These are phyloP conservation scores for Pachysandra terminalis DNA, from an alignment of 164 flowering plant species.

Conservation along the genomic window DNA sequence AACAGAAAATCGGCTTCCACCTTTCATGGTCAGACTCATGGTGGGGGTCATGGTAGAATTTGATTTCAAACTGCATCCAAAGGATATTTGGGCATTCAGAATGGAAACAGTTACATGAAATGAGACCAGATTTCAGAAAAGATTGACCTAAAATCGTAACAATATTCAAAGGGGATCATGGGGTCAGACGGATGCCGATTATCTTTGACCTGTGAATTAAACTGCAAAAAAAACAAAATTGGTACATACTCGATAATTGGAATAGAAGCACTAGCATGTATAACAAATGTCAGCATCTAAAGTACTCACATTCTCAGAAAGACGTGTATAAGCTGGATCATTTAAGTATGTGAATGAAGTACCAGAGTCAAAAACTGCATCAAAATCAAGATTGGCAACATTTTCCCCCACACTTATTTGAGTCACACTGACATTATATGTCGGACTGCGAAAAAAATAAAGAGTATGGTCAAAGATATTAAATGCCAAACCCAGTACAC, in stretches of 20 bases:
- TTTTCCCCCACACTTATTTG: conserved; percentile 46
- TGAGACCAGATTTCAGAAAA: neutral
- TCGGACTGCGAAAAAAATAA: conserved; percentile 43
- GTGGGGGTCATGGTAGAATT: conserved; percentile 13
- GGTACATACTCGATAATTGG: neutral
- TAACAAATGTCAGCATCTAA: neutral
- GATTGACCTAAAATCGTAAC: conserved; percentile 58
- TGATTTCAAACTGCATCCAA: conserved; percentile 34
- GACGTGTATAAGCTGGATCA: conserved; percentile 69
- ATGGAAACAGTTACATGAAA: neutral
- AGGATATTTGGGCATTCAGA: neutral
- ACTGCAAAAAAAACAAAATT: conserved; percentile 47
- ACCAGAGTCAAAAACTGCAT: conserved; percentile 81
- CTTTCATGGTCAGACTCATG: conserved; percentile 30
- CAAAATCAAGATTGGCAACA: conserved; percentile 30
- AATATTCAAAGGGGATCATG: conserved; percentile 61
- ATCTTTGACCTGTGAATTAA: conserved; percentile 42
- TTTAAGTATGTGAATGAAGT: conserved; percentile 82
- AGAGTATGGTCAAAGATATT: neutral
- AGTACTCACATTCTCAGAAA: conserved; percentile 65
- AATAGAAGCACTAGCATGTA: neutral
- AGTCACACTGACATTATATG: conserved; percentile 65
- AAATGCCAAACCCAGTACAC: neutral
- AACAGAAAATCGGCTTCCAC: conserved; percentile 28
- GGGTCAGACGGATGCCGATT: conserved; percentile 27